Evolutionary conservation across 2,329 filamentous ascomycete genomes (phyloP).

Genomic region (Remersonia thermophila): DNA sequence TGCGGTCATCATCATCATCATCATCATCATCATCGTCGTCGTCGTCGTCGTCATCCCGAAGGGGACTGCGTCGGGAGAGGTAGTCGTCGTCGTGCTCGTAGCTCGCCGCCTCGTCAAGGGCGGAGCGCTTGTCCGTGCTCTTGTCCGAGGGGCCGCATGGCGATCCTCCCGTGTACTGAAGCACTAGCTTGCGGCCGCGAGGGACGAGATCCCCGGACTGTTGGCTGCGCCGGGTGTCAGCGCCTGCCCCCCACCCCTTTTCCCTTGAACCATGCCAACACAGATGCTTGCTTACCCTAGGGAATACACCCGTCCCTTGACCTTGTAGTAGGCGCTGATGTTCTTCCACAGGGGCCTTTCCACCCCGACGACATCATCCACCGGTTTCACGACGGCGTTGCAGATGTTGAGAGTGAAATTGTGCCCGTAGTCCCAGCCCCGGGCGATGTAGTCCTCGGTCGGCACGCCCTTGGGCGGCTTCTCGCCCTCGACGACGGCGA

Average conservation of each 20-base stretch:
- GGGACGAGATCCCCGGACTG: slow-evolving; percentile 42
- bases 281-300: no score
- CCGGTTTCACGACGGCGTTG: slow-evolving; percentile 56
- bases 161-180: slow-evolving; percentile 68
- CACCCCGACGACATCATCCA: slow-evolving; percentile 52
- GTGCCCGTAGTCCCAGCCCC: slow-evolving; percentile 63
- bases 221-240: slow-evolving; percentile 28
- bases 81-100: slow-evolving; percentile 9
- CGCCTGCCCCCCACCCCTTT: slow-evolving; percentile 10
- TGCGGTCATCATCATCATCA: slow-evolving; percentile 13
- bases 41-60: slow-evolving; percentile 19
- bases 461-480: slow-evolving; percentile 32
- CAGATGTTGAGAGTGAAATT: slow-evolving; percentile 83
- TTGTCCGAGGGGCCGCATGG: slow-evolving; percentile 46
- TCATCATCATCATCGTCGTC: slow-evolving; percentile 17
- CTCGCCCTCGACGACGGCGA: slow-evolving; percentile 28
- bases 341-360: slow-evolving; percentile 52
- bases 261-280: slow-evolving; percentile 25
- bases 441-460: slow-evolving; percentile 46
- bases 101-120: slow-evolving; percentile 26
- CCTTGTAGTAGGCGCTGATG: slow-evolving; percentile 65
- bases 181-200: slow-evolving; percentile 60
- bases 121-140: slow-evolving; percentile 20
- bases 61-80: no score
- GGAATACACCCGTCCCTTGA: slow-evolving; percentile 55